A percentile compares a stretch with the other conserved stretches of the same genome.
Evolutionary conservation across 257 asterid species (phyloP).

Genomic region (Sherardia arvensis): DNA sequence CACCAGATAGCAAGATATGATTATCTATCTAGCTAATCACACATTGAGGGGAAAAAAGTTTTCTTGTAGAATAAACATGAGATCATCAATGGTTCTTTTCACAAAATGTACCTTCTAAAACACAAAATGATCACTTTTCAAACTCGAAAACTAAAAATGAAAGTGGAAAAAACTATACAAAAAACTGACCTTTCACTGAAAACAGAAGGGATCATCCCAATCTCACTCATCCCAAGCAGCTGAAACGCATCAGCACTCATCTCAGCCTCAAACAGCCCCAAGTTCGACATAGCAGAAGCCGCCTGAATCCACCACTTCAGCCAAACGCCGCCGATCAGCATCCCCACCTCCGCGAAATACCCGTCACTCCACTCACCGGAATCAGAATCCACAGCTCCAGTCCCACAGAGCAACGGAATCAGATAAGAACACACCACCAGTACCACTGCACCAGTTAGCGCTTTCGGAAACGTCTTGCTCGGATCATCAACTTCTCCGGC

Average conservation of each 20-base stretch:
- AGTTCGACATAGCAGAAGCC: conserved; percentile 81
- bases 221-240: conserved; percentile 89
- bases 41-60: too few species aligned
- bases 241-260: conserved; percentile 89
- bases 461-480: conserved; percentile 57
- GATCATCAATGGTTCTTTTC: not conserved
- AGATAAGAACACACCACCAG: conserved; percentile 61
- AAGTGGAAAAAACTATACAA: not conserved
- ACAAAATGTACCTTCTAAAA: not conserved
- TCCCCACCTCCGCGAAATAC: conserved; percentile 69
- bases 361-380: conserved; percentile 74
- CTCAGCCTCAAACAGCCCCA: conserved; percentile 90
- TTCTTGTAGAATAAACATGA: not conserved
- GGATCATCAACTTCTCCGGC: conserved; percentile 85
- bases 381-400: conserved; percentile 69
- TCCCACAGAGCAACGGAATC: conserved; percentile 67
- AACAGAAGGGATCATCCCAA: conserved; percentile 82
- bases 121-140: not conserved
- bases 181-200: conserved; percentile 53
- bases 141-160: not conserved
- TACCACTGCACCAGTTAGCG: conserved; percentile 58
- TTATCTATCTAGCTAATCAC: not conserved
- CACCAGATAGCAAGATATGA: not conserved
- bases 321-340: conserved; percentile 85
- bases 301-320: conserved; percentile 92